These are phyloP conservation scores for Punctularia strigosozonata DNA, from an alignment of 768 basidiomycete species.

Conservation along the genomic window DNA sequence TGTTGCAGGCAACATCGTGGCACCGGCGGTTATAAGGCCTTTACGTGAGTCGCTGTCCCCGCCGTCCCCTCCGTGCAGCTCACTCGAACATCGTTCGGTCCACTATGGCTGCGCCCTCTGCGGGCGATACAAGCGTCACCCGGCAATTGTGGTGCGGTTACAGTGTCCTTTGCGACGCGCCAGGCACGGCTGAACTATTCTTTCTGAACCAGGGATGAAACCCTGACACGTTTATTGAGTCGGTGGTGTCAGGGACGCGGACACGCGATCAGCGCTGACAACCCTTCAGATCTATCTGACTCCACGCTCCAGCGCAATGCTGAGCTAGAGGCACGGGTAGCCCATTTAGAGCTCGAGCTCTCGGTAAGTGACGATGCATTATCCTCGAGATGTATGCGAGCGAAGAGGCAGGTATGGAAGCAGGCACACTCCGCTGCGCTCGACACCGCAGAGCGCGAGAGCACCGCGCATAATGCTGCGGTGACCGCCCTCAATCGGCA, in stretches of 20 bases:
- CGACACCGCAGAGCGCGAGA: slow-evolving; percentile 51
- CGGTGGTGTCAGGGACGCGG: slow-evolving; percentile 10
- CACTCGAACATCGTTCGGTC: neutral
- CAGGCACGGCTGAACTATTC: too few relatives aligned
- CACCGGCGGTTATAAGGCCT: neutral
- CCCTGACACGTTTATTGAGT: slow-evolving; percentile 49
- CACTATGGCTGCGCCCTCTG: neutral
- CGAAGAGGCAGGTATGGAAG: too few relatives aligned
- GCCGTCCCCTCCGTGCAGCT: neutral
- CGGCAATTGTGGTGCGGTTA: neutral
- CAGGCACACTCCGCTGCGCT: slow-evolving; percentile 53
- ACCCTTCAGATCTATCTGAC: slow-evolving; percentile 42
- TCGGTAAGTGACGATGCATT: too few relatives aligned
- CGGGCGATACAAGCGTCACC: neutral
- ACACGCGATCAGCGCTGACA: neutral
- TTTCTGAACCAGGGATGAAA: slow-evolving; percentile 7
- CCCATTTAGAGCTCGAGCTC: slow-evolving; percentile 60
- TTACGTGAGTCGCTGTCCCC: neutral
- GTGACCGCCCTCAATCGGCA: slow-evolving; percentile 54
- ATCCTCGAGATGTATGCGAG: too few relatives aligned
- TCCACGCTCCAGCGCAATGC: slow-evolving; percentile 51
- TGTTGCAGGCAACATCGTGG: neutral
- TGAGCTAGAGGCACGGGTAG: slow-evolving; percentile 51
- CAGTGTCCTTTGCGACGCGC: neutral
- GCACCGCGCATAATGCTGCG: slow-evolving; percentile 57